phyloP scores from a whole-genome alignment of 75 land plant species.

The Cupressus sempervirens region DNA sequence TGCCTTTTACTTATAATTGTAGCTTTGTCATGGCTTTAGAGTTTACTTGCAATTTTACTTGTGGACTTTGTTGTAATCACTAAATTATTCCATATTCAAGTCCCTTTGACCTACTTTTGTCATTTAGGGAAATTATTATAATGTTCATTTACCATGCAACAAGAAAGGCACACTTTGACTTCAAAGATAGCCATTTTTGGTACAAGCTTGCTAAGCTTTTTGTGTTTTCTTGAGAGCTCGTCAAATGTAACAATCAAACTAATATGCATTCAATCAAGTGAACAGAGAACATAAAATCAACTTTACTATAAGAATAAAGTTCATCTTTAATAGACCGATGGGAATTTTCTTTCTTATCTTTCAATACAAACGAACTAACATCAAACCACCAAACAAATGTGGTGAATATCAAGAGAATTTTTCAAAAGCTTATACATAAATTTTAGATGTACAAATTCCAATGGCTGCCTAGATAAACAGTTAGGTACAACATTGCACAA shows the following conservation, averaged over 20 bases:
- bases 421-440: neutral
- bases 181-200: neutral
- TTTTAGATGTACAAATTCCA: neutral
- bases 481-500: neutral
- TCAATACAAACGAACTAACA: neutral
- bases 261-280: neutral
- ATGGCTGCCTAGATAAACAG: neutral
- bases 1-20: neutral
- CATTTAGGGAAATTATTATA: neutral
- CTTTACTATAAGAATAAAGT: neutral
- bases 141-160: neutral
- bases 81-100: neutral
- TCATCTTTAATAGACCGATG: neutral
- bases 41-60: neutral
- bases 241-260: neutral
- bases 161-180: neutral
- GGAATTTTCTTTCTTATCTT: neutral
- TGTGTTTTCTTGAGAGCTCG: neutral
- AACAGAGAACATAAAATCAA: neutral
- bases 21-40: neutral
- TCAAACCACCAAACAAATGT: conserved; percentile 4
- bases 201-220: neutral
- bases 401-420: neutral
- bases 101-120: neutral
- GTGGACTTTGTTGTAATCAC: neutral